A percentile compares a stretch with the other conserved stretches of the same genome.
phyloP scores from a whole-genome alignment of 2,329 filamentous ascomycete genomes.

The Geosmithia putterillii region DNA sequence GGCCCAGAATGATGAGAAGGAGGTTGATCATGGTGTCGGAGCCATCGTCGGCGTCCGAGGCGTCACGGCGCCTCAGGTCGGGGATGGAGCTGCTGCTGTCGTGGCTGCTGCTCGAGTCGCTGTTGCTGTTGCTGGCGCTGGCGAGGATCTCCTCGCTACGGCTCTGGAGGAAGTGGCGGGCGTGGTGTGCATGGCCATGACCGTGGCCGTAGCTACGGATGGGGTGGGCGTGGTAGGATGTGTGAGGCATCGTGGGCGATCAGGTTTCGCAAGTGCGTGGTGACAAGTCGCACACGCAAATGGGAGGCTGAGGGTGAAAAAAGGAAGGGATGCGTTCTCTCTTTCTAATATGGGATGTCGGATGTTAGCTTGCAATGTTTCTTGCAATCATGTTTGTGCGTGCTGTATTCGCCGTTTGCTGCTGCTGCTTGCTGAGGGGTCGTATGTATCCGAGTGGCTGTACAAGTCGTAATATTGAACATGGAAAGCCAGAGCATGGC shows the following conservation, averaged over 20 bases:
- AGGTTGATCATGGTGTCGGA: conserved; percentile 59
- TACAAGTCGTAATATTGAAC: background rate
- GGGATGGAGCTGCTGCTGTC: too few species aligned
- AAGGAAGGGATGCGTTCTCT: background rate
- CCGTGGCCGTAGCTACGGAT: background rate
- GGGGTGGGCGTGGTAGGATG: background rate
- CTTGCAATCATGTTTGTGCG: too few species aligned
- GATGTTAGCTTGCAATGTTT: too few species aligned
- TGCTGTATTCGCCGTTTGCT: too few species aligned
- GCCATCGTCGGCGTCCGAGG: conserved; percentile 25
- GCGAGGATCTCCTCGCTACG: background rate
- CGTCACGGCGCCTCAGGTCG: background rate
- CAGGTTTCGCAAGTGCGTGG: too few species aligned
- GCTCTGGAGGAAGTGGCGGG: background rate
- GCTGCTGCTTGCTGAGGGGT: too few species aligned
- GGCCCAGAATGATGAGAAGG: conserved; percentile 64
- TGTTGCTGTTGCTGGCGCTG: background rate
- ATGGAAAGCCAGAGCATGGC: too few species aligned
- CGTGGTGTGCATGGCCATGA: background rate
- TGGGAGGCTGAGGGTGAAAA: background rate
- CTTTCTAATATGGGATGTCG: too few species aligned
- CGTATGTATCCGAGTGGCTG: too few species aligned
- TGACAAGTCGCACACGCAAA: too few species aligned
- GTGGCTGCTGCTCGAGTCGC: background rate
- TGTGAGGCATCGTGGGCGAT: background rate